Percentiles rank a stretch among this genome's conserved stretches.
These are phyloP conservation scores for Phylloporus sp. DNA, from an alignment of 768 basidiomycete species.

Conservation along the genomic window DNA sequence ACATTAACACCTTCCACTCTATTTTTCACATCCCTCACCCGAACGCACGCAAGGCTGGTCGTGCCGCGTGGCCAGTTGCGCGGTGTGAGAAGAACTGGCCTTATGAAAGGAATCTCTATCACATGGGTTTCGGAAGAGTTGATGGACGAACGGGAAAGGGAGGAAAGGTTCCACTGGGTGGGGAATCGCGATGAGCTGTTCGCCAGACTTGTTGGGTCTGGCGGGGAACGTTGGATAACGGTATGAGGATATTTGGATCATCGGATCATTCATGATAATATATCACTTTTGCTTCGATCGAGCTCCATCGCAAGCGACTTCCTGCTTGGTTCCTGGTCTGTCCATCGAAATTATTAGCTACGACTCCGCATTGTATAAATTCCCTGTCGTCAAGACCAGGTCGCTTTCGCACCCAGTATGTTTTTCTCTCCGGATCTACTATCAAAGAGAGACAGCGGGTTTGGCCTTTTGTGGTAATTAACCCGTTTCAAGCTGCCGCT, in stretches of 20 bases:
- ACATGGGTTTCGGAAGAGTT: slow-evolving; percentile 33
- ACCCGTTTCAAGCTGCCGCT: neutral
- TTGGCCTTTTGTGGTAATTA: slow-evolving; percentile 77
- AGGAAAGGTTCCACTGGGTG: slow-evolving; percentile 57
- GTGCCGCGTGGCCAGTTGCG: slow-evolving; percentile 45
- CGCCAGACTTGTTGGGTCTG: slow-evolving; percentile 52
- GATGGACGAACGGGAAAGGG: slow-evolving; percentile 34
- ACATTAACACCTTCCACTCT: slow-evolving; percentile 47
- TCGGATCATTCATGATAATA: slow-evolving; percentile 8
- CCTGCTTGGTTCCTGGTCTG: slow-evolving; percentile 18
- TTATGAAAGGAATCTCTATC: slow-evolving; percentile 50
- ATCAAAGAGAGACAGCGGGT: slow-evolving; percentile 78
- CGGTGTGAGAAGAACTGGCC: slow-evolving; percentile 53
- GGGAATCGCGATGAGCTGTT: slow-evolving; percentile 62
- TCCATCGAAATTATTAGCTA: slow-evolving; percentile 3
- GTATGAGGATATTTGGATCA: slow-evolving; percentile 27
- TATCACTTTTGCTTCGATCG: slow-evolving; percentile 12
- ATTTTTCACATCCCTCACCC: slow-evolving; percentile 52
- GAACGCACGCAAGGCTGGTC: slow-evolving; percentile 39
- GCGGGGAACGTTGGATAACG: slow-evolving; percentile 46
- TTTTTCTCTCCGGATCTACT: slow-evolving; percentile 85
- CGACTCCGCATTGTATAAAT: slow-evolving; percentile 6
- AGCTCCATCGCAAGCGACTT: slow-evolving; percentile 15
- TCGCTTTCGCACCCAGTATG: slow-evolving; percentile 45
- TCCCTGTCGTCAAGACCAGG: neutral